Conservation (phyloP, 2,329 filamentous ascomycete genomes). For the Thelonectria blattea region DNA sequence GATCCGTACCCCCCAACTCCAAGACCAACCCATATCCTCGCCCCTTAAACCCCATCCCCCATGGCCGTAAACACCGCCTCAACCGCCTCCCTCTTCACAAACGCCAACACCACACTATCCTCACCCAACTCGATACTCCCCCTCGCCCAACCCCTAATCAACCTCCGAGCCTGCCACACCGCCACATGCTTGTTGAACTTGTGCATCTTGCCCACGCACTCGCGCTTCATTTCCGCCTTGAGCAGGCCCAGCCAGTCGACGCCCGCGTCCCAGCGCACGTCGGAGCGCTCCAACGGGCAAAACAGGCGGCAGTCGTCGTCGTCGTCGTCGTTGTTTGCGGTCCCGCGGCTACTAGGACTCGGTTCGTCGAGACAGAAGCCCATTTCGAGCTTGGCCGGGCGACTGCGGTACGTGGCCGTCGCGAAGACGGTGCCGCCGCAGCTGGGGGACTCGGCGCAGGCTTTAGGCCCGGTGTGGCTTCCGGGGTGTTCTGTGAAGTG, state of each 20-base stretch:
- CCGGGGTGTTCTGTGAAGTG: conserved; percentile 16
- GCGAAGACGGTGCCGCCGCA: conserved; percentile 35
- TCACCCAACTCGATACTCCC: conserved; percentile 36
- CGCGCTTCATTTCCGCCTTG: conserved; percentile 27
- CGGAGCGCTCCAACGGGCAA: conserved; percentile 37
- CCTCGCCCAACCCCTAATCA: conserved; percentile 35
- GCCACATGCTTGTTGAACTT: conserved; percentile 43
- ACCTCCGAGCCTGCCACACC: conserved; percentile 37
- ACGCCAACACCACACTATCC: conserved; percentile 30
- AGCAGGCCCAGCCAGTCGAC: conserved; percentile 32
- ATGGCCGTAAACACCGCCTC: conserved; percentile 32
- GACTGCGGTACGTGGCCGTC: conserved; percentile 37
- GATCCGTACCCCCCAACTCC: not conserved
- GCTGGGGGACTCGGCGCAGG: conserved; percentile 23
- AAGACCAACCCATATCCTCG: not conserved
- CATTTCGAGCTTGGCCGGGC: conserved; percentile 37
- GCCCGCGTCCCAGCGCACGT: conserved; percentile 35
- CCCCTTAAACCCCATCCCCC: conserved; percentile 6
- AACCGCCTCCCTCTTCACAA: conserved; percentile 32
- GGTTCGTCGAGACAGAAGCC: conserved; percentile 36
- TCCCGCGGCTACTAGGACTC: not conserved
- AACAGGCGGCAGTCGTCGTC: conserved; percentile 24
- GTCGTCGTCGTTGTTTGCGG: no score
- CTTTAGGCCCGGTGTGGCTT: conserved; percentile 20
- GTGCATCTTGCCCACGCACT: conserved; percentile 37